Evolutionary conservation across 257 asterid genomes (phyloP).

Genomic region (Penstemon davidsonii): DNA sequence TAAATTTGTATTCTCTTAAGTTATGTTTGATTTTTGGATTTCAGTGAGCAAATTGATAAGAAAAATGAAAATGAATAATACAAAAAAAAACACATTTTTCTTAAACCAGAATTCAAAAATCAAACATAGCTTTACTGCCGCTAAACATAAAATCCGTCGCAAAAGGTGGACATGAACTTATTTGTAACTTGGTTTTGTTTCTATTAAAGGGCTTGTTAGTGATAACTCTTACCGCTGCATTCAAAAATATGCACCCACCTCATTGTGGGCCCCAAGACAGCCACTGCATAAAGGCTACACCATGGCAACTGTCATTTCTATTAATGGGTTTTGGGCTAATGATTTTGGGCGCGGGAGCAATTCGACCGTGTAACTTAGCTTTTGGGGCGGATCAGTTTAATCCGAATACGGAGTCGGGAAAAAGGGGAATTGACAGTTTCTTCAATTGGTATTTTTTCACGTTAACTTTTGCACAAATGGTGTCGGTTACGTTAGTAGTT

Average conservation of each 20-base stretch:
- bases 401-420: slow-evolving; percentile 63
- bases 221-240: slow-evolving; percentile 59
- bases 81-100: too few species aligned
- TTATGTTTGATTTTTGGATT: too few species aligned
- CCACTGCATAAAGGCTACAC: slow-evolving; percentile 50
- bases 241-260: slow-evolving; percentile 67
- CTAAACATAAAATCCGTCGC: too few species aligned
- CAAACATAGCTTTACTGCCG: too few species aligned
- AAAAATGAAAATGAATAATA: too few species aligned
- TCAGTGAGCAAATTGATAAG: too few species aligned
- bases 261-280: slow-evolving; percentile 38
- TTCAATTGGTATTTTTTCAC: slow-evolving; percentile 88
- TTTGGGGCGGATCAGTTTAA: slow-evolving; percentile 86
- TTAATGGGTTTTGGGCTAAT: slow-evolving; percentile 49
- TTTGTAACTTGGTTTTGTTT: background rate
- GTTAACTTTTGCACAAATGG: slow-evolving; percentile 66
- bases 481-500: slow-evolving; percentile 64
- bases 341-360: slow-evolving; percentile 66
- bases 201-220: slow-evolving; percentile 53
- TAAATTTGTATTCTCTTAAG: too few species aligned
- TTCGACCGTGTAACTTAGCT: slow-evolving; percentile 76
- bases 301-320: slow-evolving; percentile 54
- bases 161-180: too few species aligned
- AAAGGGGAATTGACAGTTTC: slow-evolving; percentile 64
- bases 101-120: too few species aligned